These are phyloP conservation scores for Malassezia yamatoensis DNA, from an alignment of 1,284 basidiomycete genomes.

Conservation along the genomic window DNA sequence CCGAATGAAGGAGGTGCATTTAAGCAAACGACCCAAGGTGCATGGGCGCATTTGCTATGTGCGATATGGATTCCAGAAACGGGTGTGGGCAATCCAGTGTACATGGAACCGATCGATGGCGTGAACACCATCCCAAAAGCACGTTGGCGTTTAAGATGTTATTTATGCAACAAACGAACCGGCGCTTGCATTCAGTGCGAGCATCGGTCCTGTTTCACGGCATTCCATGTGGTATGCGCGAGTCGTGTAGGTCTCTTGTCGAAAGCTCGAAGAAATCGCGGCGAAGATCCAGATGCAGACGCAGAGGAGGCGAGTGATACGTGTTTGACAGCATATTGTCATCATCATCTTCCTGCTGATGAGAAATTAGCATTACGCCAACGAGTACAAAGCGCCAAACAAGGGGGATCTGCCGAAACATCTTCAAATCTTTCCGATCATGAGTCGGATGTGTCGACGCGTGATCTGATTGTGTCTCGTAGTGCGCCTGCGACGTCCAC, in stretches of 20 bases:
- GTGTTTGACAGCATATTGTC: constrained; percentile 34
- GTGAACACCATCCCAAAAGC: constrained; percentile 78
- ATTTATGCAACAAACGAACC: constrained; percentile 66
- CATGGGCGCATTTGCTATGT: constrained; percentile 93
- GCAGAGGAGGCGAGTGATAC: constrained; percentile 24
- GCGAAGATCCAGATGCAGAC: constrained; percentile 26
- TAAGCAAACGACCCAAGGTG: constrained; percentile 85
- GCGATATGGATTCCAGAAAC: constrained; percentile 98
- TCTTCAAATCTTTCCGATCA: not conserved
- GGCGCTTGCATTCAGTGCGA: constrained; percentile 97
- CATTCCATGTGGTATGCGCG: constrained; percentile 92
- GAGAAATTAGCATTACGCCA: constrained; percentile 22
- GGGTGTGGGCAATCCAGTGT: constrained; percentile 81
- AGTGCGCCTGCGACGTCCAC: constrained; percentile 1
- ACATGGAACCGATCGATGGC: constrained; percentile 96
- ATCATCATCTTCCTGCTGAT: constrained; percentile 33
- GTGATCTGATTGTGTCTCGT: constrained; percentile 19
- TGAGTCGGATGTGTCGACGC: constrained; percentile 21
- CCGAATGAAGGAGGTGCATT: constrained; percentile 96
- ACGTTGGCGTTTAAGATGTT: constrained; percentile 82
- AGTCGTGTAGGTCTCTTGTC: constrained; percentile 50
- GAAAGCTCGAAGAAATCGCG: constrained; percentile 28
- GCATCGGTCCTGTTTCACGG: constrained; percentile 78
- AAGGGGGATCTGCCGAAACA: no score
- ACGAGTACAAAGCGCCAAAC: constrained; percentile 11